phyloP scores from a whole-genome alignment of 331 rosid species.

The Dryas integrifolia region DNA sequence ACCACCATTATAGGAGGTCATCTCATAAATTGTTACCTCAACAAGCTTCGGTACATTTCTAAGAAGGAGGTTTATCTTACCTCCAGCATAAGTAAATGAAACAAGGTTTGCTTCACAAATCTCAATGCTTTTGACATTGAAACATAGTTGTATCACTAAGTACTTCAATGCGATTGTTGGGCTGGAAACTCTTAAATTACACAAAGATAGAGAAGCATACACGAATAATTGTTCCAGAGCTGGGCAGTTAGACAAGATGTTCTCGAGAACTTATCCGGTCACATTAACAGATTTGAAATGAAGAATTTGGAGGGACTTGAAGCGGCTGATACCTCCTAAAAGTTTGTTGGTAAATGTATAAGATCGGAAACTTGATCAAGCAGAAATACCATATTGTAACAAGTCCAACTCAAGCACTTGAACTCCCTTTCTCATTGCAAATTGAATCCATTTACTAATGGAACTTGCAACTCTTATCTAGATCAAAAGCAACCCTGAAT shows the following conservation, averaged over 20 bases:
- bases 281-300: too few species aligned
- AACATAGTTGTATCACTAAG: neutral
- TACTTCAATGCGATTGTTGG: neutral
- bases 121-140: neutral
- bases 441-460: neutral
- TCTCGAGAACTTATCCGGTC: too few species aligned
- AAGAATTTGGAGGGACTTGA: too few species aligned
- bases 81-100: neutral
- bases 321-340: neutral
- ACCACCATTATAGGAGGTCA: neutral
- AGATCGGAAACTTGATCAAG: neutral
- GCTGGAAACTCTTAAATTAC: too few species aligned
- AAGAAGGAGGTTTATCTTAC: neutral
- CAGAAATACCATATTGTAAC: neutral
- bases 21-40: neutral
- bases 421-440: neutral
- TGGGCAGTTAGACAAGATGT: too few species aligned
- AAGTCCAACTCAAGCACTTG: neutral
- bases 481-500: neutral
- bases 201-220: too few species aligned
- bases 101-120: neutral
- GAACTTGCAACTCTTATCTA: neutral
- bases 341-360: neutral
- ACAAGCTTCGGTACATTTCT: slow-evolving; percentile 1
- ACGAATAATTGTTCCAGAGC: too few species aligned